Percentiles rank a stretch among this genome's conserved stretches.
Evolutionary conservation across 495 filamentous ascomycete genomes (phyloP).

Genomic region (Aspergillus nanangensis): DNA sequence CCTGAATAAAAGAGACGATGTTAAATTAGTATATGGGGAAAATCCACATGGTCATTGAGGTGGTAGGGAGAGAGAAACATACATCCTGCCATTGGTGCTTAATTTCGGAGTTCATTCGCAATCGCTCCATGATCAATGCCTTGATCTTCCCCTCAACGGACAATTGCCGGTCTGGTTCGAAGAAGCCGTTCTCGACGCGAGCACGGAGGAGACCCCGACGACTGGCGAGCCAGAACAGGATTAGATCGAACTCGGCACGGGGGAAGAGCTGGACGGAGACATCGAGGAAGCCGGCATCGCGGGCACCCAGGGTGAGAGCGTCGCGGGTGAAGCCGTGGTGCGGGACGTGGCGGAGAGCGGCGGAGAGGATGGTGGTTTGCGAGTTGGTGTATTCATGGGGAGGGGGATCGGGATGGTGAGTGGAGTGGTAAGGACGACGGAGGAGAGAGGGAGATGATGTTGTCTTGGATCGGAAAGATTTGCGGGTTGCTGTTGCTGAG

Average conservation of each 20-base stretch:
- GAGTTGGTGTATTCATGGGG: slow-evolving; percentile 57
- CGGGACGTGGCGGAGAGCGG: slow-evolving; percentile 76
- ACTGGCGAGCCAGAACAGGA: slow-evolving; percentile 74
- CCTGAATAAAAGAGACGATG: slow-evolving; percentile 46
- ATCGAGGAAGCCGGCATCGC: slow-evolving; percentile 80
- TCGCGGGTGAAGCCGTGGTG: slow-evolving; percentile 71
- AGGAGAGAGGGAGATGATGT: too few relatives aligned
- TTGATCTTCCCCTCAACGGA: slow-evolving; percentile 56
- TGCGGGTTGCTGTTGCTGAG: too few relatives aligned
- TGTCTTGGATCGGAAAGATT: too few relatives aligned
- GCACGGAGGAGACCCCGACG: slow-evolving; percentile 55
- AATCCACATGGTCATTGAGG: too few relatives aligned
- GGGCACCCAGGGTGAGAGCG: slow-evolving; percentile 70
- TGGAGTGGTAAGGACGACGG: slow-evolving; percentile 73
- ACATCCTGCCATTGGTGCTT: slow-evolving; percentile 83
- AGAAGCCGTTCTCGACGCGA: slow-evolving; percentile 40
- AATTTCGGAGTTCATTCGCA: slow-evolving; percentile 67
- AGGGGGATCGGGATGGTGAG: slow-evolving; percentile 53
- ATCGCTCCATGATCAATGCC: slow-evolving; percentile 61
- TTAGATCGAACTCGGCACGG: slow-evolving; percentile 71
- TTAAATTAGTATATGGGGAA: background rate
- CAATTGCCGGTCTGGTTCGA: slow-evolving; percentile 15
- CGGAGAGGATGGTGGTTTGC: slow-evolving; percentile 74
- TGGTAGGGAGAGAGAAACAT: slow-evolving; percentile 25
- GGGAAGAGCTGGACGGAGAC: slow-evolving; percentile 80